Evolutionary conservation across 1,139 yeast species (phyloP).

Genomic region (Pichia sp.): DNA sequence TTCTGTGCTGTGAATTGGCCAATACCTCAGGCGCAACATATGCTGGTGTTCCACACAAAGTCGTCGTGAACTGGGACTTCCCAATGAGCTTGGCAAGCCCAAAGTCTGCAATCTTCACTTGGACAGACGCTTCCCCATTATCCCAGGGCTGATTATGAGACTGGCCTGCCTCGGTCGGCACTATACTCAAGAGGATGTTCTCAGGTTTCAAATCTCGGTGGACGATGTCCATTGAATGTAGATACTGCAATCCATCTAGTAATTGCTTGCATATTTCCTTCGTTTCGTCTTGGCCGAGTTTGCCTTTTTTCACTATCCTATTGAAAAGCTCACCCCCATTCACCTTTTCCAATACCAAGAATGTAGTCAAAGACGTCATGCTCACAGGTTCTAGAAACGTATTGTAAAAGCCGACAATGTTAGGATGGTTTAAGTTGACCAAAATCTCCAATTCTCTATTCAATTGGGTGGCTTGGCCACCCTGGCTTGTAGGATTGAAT

Average conservation of each 20-base stretch:
- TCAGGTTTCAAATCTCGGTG: conserved; percentile 81
- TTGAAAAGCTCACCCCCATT: conserved; percentile 74
- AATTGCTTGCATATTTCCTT: conserved; percentile 58
- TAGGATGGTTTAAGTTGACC: conserved; percentile 63
- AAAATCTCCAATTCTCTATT: conserved; percentile 66
- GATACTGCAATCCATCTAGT: conserved; percentile 55
- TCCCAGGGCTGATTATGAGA: conserved; percentile 70
- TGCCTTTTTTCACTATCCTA: conserved; percentile 60
- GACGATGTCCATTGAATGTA: conserved; percentile 61
- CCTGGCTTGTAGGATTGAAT: conserved; percentile 57
- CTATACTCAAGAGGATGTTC: conserved; percentile 61
- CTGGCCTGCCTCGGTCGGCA: conserved; percentile 38
- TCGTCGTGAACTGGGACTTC: conserved; percentile 68
- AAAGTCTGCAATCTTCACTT: conserved; percentile 76
- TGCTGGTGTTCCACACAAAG: conserved; percentile 80
- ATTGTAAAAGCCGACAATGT: conserved; percentile 63
- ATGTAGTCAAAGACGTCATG: conserved; percentile 53
- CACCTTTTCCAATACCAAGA: conserved; percentile 66
- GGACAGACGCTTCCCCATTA: conserved; percentile 53
- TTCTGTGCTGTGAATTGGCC: conserved; percentile 41
- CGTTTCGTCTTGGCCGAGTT: conserved; percentile 57
- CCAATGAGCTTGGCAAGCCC: conserved; percentile 78
- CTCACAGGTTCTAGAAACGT: conserved; percentile 67
- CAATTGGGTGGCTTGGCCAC: conserved; percentile 36
- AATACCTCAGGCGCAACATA: conserved; percentile 80